Percentiles rank a stretch among this genome's conserved stretches.
Conservation (phyloP, 345 rosid genomes). For the Mallotus nudiflorus region DNA sequence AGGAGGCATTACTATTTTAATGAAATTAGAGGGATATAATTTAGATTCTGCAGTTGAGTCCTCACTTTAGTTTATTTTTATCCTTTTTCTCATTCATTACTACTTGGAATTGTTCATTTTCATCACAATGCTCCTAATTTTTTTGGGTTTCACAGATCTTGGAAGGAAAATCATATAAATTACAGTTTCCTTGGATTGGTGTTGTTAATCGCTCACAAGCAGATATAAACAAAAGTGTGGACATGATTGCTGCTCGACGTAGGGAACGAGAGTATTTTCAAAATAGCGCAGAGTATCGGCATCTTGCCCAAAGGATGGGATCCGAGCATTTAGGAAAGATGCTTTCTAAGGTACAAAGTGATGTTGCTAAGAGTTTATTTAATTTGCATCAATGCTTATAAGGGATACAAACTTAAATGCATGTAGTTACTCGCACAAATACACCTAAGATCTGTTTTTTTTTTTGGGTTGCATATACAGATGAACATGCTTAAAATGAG, state of each 20-base stretch:
- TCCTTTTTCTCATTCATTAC: constrained; percentile 6
- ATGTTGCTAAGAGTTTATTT: not conserved
- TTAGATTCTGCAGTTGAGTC: constrained; percentile 1
- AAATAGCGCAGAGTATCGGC: constrained; percentile 62
- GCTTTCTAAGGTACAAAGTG: constrained; percentile 79
- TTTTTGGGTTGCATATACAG: not conserved
- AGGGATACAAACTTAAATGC: not conserved
- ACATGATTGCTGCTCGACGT: constrained; percentile 97
- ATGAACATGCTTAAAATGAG: not conserved
- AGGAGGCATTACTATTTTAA: not conserved
- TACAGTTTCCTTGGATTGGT: constrained; percentile 93
- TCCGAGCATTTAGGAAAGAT: constrained; percentile 87
- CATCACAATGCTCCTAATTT: constrained; percentile 13
- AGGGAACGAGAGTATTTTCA: constrained; percentile 84
- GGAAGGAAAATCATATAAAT: constrained; percentile 86
- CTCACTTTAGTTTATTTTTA: too few species aligned
- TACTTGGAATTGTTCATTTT: constrained; percentile 7
- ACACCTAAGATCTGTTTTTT: not conserved
- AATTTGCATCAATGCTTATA: not conserved
- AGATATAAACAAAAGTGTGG: constrained; percentile 93
- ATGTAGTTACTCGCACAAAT: not conserved
- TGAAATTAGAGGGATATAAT: not conserved
- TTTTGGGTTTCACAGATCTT: constrained; percentile 56
- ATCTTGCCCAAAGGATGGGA: constrained; percentile 81
- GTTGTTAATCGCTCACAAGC: constrained; percentile 99